Percentiles rank a stretch among this genome's conserved stretches.
phyloP scores from a whole-genome alignment of 768 basidiomycete species.

The Amanita rimosa region DNA sequence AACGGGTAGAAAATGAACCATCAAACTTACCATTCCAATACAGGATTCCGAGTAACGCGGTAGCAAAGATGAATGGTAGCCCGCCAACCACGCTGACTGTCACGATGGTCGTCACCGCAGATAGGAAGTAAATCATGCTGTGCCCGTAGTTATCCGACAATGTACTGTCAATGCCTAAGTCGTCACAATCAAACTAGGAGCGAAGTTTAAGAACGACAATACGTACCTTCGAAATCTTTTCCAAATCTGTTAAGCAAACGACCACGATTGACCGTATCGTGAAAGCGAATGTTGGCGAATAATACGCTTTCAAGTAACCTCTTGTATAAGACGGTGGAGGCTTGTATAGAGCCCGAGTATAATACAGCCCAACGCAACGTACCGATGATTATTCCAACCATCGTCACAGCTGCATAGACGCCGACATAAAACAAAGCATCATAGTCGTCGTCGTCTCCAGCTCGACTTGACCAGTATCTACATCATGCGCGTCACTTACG shows the following conservation, averaged over 20 bases:
- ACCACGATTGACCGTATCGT: conserved; percentile 84
- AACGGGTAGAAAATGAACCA: not conserved
- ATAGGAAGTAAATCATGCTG: conserved; percentile 61
- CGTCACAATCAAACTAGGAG: conserved; percentile 3
- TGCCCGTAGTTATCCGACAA: conserved; percentile 82
- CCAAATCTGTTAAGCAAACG: conserved; percentile 77
- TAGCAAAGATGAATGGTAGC: conserved; percentile 55
- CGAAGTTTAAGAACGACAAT: conserved; percentile 6
- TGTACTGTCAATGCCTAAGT: conserved; percentile 64
- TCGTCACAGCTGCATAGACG: conserved; percentile 43
- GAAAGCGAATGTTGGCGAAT: conserved; percentile 86
- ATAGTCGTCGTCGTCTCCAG: conserved; percentile 22
- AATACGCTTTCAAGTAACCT: conserved; percentile 64
- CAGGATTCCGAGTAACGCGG: conserved; percentile 39
- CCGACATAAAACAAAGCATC: conserved; percentile 45
- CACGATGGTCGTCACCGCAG: conserved; percentile 56
- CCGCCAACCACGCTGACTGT: conserved; percentile 78
- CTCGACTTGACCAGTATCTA: conserved; percentile 40
- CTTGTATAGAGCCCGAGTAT: conserved; percentile 63
- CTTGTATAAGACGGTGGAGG: conserved; percentile 66
- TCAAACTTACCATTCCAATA: conserved; percentile 58
- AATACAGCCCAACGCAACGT: conserved; percentile 51
- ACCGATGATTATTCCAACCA: conserved; percentile 29
- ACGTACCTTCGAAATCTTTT: conserved; percentile 76
- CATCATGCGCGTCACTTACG: not conserved